Conservation (phyloP, 1,139 yeast genomes). For the Citeromyces siamensis region DNA sequence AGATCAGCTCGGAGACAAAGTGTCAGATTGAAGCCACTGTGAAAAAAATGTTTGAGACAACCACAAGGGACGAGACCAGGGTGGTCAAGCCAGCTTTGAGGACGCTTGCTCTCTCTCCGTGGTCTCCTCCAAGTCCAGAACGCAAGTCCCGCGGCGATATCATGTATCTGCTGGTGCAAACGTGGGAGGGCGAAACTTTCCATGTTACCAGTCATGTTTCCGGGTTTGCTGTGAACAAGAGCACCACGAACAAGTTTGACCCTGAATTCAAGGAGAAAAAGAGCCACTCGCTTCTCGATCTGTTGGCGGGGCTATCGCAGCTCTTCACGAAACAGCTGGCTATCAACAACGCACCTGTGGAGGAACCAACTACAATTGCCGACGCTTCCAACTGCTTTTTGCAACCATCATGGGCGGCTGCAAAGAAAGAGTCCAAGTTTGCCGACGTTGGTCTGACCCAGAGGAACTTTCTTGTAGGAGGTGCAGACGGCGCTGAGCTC, state of each 20-base stretch:
- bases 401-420: constrained; percentile 62
- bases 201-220: constrained; percentile 67
- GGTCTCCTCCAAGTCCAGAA: constrained; percentile 59
- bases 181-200: constrained; percentile 70
- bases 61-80: constrained; percentile 13
- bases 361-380: constrained; percentile 35
- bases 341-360: constrained; percentile 27
- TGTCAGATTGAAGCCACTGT: background rate
- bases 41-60: constrained; percentile 9
- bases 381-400: constrained; percentile 50
- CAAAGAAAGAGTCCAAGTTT: constrained; percentile 14
- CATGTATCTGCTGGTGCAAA: constrained; percentile 59
- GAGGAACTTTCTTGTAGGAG: constrained; percentile 37
- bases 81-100: constrained; percentile 29
- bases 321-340: constrained; percentile 24
- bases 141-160: constrained; percentile 63
- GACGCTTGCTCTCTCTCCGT: constrained; percentile 56
- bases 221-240: constrained; percentile 71
- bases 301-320: constrained; percentile 46
- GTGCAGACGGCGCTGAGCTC: constrained; percentile 44
- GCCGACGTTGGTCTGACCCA: constrained; percentile 61
- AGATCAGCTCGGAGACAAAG: constrained; percentile 8
- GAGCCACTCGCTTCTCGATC: constrained; percentile 36
- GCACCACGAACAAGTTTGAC: constrained; percentile 58
- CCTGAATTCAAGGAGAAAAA: constrained; percentile 34